A percentile compares a stretch with the other conserved stretches of the same genome.
phyloP scores from a whole-genome alignment of 805 yeast species.

The Candida alai region DNA sequence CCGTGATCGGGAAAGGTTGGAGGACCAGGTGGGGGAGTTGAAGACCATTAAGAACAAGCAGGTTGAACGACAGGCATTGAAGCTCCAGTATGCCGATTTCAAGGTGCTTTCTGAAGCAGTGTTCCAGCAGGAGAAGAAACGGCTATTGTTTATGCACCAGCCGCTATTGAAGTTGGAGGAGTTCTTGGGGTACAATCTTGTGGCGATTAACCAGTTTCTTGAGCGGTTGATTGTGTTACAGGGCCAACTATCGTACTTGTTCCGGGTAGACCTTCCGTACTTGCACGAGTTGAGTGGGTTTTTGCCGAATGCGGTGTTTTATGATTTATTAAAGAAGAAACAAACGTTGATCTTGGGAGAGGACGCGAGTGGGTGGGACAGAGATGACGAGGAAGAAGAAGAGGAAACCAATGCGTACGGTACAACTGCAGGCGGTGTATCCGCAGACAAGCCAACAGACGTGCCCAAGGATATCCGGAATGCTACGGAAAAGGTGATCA shows the following conservation, averaged over 20 bases:
- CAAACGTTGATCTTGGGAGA: conserved; percentile 24
- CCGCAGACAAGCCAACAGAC: conserved; percentile 3
- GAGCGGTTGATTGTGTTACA: conserved; percentile 26
- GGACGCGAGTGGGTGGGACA: conserved; percentile 15
- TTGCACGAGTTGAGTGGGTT: conserved; percentile 18
- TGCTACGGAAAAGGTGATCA: conserved; percentile 23
- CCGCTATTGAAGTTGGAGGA: conserved; percentile 25
- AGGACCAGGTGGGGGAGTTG: conserved; percentile 6
- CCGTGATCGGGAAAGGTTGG: background rate
- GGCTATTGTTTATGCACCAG: conserved; percentile 19
- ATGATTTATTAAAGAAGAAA: conserved; percentile 28
- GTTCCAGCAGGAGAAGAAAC: conserved; percentile 13
- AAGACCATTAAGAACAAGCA: conserved; percentile 12
- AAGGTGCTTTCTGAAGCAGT: conserved; percentile 22
- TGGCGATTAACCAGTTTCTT: conserved; percentile 28
- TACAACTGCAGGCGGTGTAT: conserved; percentile 1
- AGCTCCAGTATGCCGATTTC: conserved; percentile 21
- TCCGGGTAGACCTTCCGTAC: conserved; percentile 22
- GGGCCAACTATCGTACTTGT: conserved; percentile 16
- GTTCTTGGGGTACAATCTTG: conserved; percentile 24
- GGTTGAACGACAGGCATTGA: conserved; percentile 23
- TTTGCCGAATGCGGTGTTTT: conserved; percentile 23
- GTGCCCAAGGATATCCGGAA: conserved; percentile 9
- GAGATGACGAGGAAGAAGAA: conserved; percentile 9
- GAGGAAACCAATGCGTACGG: conserved; percentile 6